Percentiles rank a stretch among this genome's conserved stretches.
Conservation (phyloP, 2,329 filamentous ascomycete genomes). For the Metarhizium brunneum region DNA sequence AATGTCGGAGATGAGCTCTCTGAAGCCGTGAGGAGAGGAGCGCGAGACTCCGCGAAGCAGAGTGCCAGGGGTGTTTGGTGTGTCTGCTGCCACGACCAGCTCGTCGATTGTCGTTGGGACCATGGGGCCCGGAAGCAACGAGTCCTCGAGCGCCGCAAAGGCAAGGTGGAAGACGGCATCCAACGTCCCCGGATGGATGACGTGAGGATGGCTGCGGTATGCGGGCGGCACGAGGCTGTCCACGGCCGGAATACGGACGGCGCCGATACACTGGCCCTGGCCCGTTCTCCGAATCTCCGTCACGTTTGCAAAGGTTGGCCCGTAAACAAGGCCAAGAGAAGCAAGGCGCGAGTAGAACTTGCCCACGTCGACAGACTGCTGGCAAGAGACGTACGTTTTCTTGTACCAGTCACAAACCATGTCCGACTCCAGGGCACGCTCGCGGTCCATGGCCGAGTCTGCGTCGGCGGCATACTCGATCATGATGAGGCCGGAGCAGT, state of each 20-base stretch:
- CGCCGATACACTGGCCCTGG: neutral
- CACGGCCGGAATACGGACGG: neutral
- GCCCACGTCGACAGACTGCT: slow-evolving; percentile 9
- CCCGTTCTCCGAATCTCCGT: slow-evolving; percentile 8
- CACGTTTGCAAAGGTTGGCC: slow-evolving; percentile 14
- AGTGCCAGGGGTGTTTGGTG: neutral
- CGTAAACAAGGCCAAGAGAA: slow-evolving; percentile 14
- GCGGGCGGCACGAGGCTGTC: neutral
- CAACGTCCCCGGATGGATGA: slow-evolving; percentile 14
- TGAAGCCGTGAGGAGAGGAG: slow-evolving; percentile 11
- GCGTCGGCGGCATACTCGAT: neutral
- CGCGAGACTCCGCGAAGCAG: slow-evolving; percentile 15
- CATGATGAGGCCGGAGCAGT: neutral
- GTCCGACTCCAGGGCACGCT: too few species aligned
- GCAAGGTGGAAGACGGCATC: slow-evolving; percentile 15
- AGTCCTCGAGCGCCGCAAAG: neutral
- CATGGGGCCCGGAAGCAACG: neutral
- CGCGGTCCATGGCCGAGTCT: neutral
- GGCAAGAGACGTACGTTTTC: slow-evolving; percentile 2
- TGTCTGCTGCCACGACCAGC: neutral
- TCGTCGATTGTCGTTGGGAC: neutral
- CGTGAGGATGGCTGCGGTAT: neutral
- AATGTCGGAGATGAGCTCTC: neutral
- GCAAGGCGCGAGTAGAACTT: slow-evolving; percentile 15
- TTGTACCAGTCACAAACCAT: neutral